phyloP scores from a whole-genome alignment of 2,329 filamentous ascomycete species.

The Blumeria graminis region DNA sequence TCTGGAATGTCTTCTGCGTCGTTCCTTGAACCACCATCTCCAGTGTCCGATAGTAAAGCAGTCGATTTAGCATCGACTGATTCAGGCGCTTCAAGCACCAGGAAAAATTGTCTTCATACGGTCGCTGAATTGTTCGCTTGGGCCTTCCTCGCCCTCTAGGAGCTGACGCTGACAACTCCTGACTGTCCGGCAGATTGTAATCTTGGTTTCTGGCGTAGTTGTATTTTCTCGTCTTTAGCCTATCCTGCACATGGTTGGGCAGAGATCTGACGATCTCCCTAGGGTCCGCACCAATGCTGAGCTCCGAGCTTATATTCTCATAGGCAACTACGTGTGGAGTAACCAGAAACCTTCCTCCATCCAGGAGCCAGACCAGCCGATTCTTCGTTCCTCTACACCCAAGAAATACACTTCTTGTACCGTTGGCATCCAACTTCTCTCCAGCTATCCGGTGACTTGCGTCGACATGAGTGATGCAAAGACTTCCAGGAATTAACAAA shows the following conservation, averaged over 20 bases:
- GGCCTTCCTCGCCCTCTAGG: background rate
- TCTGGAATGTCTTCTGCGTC: background rate
- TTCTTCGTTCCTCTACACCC: background rate
- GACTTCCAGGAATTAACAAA: background rate
- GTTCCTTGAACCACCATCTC: background rate
- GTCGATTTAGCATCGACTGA: background rate
- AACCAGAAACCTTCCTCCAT: background rate
- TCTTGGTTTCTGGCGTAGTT: background rate
- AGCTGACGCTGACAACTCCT: background rate
- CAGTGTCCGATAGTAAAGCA: background rate
- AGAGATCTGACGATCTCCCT: background rate
- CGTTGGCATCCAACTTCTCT: background rate
- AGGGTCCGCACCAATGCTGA: background rate
- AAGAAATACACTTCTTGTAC: conserved; percentile 1
- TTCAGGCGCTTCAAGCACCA: background rate
- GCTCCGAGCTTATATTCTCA: background rate
- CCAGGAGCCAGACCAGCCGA: background rate
- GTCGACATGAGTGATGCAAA: background rate
- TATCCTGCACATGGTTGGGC: background rate
- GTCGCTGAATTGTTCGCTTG: background rate
- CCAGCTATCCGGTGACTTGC: background rate
- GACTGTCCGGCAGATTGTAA: background rate
- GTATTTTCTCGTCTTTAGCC: background rate
- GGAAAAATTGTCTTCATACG: background rate
- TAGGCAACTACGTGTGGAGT: background rate